Evolutionary conservation across 352 stramenopile genomes (phyloP).

Genomic region (Phytophthora agathidicida): DNA sequence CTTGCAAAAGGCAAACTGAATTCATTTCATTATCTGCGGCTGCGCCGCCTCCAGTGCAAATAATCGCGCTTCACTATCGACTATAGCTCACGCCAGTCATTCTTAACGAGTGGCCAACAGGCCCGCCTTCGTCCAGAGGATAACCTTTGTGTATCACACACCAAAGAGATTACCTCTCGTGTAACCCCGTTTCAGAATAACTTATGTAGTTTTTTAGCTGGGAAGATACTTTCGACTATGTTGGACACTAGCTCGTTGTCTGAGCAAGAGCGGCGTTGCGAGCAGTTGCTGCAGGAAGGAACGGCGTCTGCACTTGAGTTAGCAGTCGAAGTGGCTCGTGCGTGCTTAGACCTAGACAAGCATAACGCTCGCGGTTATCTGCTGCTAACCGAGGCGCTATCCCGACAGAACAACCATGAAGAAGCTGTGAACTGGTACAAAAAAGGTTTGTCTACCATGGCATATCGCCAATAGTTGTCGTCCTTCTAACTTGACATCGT

Average conservation of each 20-base stretch:
- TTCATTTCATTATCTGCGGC: too few relatives aligned
- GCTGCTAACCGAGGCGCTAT: conserved; percentile 44
- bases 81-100: too few relatives aligned
- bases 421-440: conserved; percentile 56
- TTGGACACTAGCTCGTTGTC: neutral
- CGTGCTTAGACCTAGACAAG: conserved; percentile 31
- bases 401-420: conserved; percentile 37
- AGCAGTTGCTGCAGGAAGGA: conserved; percentile 35
- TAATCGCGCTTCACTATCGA: too few relatives aligned
- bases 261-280: conserved; percentile 22
- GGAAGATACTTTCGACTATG: too few relatives aligned
- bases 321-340: conserved; percentile 34
- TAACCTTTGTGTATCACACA: too few relatives aligned
- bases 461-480: neutral
- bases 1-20: too few relatives aligned
- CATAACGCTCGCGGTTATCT: conserved; percentile 37
- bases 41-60: too few relatives aligned
- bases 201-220: too few relatives aligned
- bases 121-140: too few relatives aligned
- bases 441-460: conserved; percentile 45
- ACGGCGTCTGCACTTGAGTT: conserved; percentile 24
- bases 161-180: too few relatives aligned
- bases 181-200: neutral
- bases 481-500: neutral
- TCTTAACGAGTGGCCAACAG: too few relatives aligned